A percentile compares a stretch with the other conserved stretches of the same genome.
Evolutionary conservation across 345 rosid genomes (phyloP).

Genomic region (Turnera subulata): DNA sequence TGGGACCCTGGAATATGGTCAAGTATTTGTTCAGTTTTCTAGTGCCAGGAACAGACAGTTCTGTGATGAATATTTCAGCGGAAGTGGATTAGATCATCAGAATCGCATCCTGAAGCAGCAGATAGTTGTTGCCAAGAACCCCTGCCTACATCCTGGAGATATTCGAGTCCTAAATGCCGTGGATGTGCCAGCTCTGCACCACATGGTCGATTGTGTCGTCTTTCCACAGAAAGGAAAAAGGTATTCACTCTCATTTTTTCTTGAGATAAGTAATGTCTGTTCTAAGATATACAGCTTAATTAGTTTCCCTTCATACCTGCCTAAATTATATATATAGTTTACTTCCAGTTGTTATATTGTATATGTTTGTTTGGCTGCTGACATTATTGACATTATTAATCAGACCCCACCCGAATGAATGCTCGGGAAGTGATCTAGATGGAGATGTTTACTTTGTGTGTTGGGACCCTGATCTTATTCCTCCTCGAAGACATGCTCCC

Average conservation of each 20-base stretch:
- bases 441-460: constrained; percentile 39
- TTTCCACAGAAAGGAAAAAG: constrained; percentile 55
- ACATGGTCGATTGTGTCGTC: constrained; percentile 55
- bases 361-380: not conserved
- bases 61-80: not conserved
- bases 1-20: constrained; percentile 24
- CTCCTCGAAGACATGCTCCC: constrained; percentile 9
- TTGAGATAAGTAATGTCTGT: no score
- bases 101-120: constrained; percentile 14
- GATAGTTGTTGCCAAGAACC: constrained; percentile 47
- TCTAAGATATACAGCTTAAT: no score
- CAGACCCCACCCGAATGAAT: constrained; percentile 40
- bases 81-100: not conserved
- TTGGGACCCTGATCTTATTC: constrained; percentile 40
- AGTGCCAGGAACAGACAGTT: not conserved
- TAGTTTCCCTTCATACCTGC: no score
- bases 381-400: not conserved
- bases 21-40: constrained; percentile 26
- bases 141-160: constrained; percentile 69
- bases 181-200: constrained; percentile 36
- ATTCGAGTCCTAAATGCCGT: constrained; percentile 48
- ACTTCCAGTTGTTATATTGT: not conserved
- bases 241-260: no score
- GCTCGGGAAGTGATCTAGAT: constrained; percentile 40
- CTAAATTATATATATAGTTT: no score